Evolutionary conservation across 306 rosid genomes (phyloP), one percentile per base, ranked within the genome.

Genomic region (Vigna hirtella): DNA sequence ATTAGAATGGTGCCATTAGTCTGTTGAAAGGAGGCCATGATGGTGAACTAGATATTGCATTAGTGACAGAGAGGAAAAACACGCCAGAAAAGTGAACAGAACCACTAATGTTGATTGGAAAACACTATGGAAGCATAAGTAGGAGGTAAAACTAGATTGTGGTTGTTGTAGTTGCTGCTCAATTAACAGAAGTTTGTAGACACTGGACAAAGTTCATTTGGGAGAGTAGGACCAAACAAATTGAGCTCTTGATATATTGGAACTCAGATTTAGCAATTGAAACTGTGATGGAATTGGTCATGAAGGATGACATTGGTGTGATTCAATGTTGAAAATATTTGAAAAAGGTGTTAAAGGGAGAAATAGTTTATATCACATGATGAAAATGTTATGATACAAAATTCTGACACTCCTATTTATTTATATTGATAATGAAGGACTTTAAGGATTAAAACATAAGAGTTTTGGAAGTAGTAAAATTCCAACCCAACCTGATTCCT

Each of bases 311-410:
- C 53, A 72, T n/a, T 12, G 16, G 16, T 22, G 15, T 22, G 5
- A 13, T 72, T 10, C 36, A 28, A 51, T 65, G 28, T 51, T 36
- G 55, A 16, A 79, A 50, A 49, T 50, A 71, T 53, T 15, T 30
- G 47, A 26, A 40, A 63, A 64, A 38, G 48, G 47, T 32, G 74
- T 42, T 63, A 28, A 42, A 18, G 18, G 16, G 22, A 15, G 13
- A 30, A 61, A 28, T 59, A 40, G 3, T 79, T 28, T 65, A 17
- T 79, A 18, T 42, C 15, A 63, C 49, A 10, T 28, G 22, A 16
- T 71, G 71, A 69, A 16, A 64, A 73, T 66, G 66, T 79, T 77
- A 56, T 78, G 66, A 20, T 38, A 18, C 40, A 38, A 16, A 49
- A 79, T 20, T 16, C 53, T 56, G 0, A 9, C 43, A 36, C 30